phyloP scores from a whole-genome alignment of 768 basidiomycete species.

The Suillus discolor region DNA sequence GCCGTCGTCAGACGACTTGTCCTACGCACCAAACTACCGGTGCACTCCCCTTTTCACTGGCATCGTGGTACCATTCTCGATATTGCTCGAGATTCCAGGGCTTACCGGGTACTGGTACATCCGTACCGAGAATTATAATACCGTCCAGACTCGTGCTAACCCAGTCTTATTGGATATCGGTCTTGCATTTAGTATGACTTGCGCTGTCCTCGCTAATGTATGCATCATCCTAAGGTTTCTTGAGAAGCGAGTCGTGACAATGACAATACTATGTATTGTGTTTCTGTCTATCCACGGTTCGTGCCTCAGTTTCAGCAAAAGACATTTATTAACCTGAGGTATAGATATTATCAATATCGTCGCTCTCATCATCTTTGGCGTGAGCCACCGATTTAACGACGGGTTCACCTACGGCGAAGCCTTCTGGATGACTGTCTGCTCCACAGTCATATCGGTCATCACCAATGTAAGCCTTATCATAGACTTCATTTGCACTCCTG shows the following conservation, averaged over 20 bases:
- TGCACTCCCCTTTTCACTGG: conserved; percentile 67
- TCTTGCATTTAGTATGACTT: conserved; percentile 66
- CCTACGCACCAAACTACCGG: conserved; percentile 60
- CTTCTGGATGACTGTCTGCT: conserved; percentile 80
- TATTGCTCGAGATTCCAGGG: conserved; percentile 82
- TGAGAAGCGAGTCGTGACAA: conserved; percentile 62
- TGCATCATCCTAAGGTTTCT: conserved; percentile 72
- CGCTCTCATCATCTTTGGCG: conserved; percentile 62
- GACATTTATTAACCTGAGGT: not conserved
- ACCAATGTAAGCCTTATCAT: conserved; percentile 69
- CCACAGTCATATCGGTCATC: conserved; percentile 63
- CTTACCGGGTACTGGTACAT: conserved; percentile 78
- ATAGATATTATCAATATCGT: conserved; percentile 71
- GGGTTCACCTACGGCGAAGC: conserved; percentile 72
- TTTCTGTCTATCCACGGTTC: conserved; percentile 72
- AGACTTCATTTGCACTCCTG: conserved; percentile 59
- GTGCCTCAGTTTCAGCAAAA: conserved; percentile 20
- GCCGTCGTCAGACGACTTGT: conserved; percentile 27
- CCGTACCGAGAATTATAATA: conserved; percentile 42
- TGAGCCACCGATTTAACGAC: conserved; percentile 58
- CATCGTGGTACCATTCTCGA: conserved; percentile 71
- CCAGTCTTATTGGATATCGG: conserved; percentile 60
- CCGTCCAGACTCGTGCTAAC: conserved; percentile 54
- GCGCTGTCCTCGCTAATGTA: conserved; percentile 66
- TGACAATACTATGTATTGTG: conserved; percentile 65